Base-by-base conservation (phyloP, 176 grass and related monocot genomes). In the Lolium perenne region DNA sequence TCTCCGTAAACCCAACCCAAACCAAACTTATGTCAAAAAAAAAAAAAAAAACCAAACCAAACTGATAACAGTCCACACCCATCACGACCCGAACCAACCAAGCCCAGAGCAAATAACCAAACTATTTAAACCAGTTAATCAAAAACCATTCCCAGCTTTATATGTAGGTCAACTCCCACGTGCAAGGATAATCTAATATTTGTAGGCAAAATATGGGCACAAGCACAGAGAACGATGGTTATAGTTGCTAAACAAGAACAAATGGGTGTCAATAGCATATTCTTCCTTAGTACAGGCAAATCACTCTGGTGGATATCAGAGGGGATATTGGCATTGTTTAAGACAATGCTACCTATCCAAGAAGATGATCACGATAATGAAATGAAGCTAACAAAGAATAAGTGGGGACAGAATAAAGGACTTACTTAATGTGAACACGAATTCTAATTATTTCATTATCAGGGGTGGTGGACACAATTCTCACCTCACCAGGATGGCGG, bases 401-500 rank as follows among this genome's bases (percentile, higher is more conserved):
- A 67, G 38, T 18, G 2, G 11, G 54, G 46, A 75, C 67, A 85
- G 38, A 12, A 64, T 56, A 83, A 22, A 83, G 58, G 58, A 80
- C 5, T 60, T 65, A 20, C 10, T 80, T 57, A 67, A 50, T 58
- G 9, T 53, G 38, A 79, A 56, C 35, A 79, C 66, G 32, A 66
- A 43, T 45, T n/a, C 57, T 16, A 38, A 75, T 53, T 32, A 78
- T 21, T 67, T 80, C 68, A 20, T 35, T 86, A 53, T 51, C 32
- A 78, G 58, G 17, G 67, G 45, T 29, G 67, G 8, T 71, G 9
- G 14, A 53, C 16, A 82, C 38, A 86, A 73, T 77, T 43, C 80
- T 84, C 46, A 99, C 97, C 94, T 99, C 90, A 63, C 97, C 92
- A 79, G 94, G 97, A 79, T 92, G 97, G 57, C 85, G 94, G 66